Evolutionary conservation across 2,329 filamentous ascomycete species (phyloP).

Genomic region (Epichloe gansuensis): DNA sequence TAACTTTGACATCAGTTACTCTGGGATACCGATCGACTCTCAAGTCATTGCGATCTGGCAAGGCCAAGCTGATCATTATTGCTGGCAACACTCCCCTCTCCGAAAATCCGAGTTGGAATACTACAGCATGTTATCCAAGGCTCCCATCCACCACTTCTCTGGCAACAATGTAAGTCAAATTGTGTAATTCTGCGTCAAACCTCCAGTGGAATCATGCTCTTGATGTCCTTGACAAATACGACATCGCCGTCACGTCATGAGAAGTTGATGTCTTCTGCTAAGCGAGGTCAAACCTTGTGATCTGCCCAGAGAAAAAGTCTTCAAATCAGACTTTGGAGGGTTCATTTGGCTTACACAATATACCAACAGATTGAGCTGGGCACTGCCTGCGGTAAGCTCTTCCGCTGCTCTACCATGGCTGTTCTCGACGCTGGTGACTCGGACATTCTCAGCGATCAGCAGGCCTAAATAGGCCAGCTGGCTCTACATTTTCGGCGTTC

Average conservation of each 20-base stretch:
- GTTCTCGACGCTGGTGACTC: constrained; percentile 97
- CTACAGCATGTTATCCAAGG: constrained; percentile 88
- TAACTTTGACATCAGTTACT: constrained; percentile 19
- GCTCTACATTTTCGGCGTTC: constrained; percentile 30
- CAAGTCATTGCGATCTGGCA: constrained; percentile 85
- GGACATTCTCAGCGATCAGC: constrained; percentile 80
- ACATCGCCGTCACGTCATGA: background rate
- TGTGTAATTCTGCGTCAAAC: background rate
- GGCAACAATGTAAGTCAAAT: constrained; percentile 88
- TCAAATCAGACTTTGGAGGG: constrained; percentile 77
- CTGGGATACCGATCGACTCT: constrained; percentile 38
- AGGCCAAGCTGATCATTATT: constrained; percentile 98
- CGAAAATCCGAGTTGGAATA: constrained; percentile 97
- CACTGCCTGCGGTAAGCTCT: constrained; percentile 97
- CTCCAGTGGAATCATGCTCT: background rate
- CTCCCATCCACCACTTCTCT: constrained; percentile 91
- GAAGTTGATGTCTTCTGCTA: constrained; percentile 5
- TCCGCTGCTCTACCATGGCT: constrained; percentile 94
- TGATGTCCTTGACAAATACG: too few species aligned
- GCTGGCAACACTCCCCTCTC: constrained; percentile 86
- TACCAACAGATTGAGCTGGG: constrained; percentile 81
- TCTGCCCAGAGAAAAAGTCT: constrained; percentile 89
- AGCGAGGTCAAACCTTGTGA: constrained; percentile 22
- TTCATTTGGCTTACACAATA: constrained; percentile 46
- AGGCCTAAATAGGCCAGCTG: constrained; percentile 35